Base-by-base conservation (phyloP, 306 rosid genomes). In the Prinsepia uniflora region DNA sequence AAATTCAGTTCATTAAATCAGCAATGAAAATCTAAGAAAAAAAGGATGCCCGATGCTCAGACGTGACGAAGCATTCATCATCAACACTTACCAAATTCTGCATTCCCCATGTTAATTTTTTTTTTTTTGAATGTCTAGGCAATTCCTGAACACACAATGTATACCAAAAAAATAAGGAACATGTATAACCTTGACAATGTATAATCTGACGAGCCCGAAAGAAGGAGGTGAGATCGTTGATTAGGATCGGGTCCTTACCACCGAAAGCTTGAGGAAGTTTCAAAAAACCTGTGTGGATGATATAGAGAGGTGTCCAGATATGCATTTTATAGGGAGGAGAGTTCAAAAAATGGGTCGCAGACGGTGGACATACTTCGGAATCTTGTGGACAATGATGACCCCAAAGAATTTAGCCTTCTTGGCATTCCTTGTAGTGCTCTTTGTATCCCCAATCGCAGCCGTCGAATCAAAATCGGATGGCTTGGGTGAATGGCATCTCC, bases 401-500 rank as follows among this genome's bases (percentile, higher is more conserved):
- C 12, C 44, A 55, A 55, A 30, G 48, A 53, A 59, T 14, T 39
- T 47, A 1, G 65, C 68, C n/a, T 62, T 13, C 49, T 45, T 55
- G 12, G 6, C 56, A 55, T 62, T 14, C 65, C 43, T 72, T 10
- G 78, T 55, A 8, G 6, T 63, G 47, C 54, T 14, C 65, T 34
- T 72, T 7, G 78, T 18, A 4, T 39, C 78, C 8, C 53, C 50
- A 39, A 55, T 76, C 61, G 7, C 71, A 18, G 61, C 69, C 57
- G 49, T 67, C 42, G 72, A 79, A 43, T 75, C 74, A 7, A 49
- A 76, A 46, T 73, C 89, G 6, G 72, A 74, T 56, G 57, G 59
- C 57, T 24, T 73, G 10, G 76, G 65, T 3, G 85, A 88, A 15
- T 92, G 98, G 97, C 84, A 89, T 63, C 72, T 90, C 75, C 86